Evolutionary conservation across 352 stramenopile genomes (phyloP), one percentile per base, ranked within the genome.

Genomic region (Globisporangium okanoganense): DNA sequence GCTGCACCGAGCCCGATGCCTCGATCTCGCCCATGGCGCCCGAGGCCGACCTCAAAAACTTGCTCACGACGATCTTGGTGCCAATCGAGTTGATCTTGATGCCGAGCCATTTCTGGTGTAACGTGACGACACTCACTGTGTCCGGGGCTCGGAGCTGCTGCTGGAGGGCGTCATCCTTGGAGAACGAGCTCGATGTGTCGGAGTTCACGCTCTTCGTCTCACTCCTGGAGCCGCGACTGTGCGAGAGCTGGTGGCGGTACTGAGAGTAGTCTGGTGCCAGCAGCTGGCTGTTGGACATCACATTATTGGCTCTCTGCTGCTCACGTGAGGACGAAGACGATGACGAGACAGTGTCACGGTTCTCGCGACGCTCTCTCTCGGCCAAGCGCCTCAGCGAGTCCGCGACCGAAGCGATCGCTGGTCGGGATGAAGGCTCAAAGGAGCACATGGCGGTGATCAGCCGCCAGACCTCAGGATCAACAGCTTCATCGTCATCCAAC

Each of bases 41-140:
- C 0, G 73, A 79, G 10, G 79, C 76, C 24, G 78, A 66, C 8
- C 76, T 79, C 50, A 89, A 41, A 31, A 91, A 91, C 48, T 87
- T 88, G 69, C 82, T 91, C 51, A 91, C 72, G 36, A 89, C 72
- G 45, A 91, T 75, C 27, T 78, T 76, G 40, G 80, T 80, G 20
- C 82, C 82, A 51, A 91, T 82, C 50, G 78, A 86, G 60, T 87
- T 89, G 60, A 91, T 89, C 69, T 89, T 89, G 38, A 91, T 70
- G 24, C 82, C 79, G 18, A 91, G 67, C 82, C 79, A 91, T 51
- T 88, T 84, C 55, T 87, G 80, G 18, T 79, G 70, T 31, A 91
- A 70, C 44, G 76, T 75, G 8, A 91, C 71, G 9, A 69, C 69
- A 41, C 68, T 69, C 44, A 74, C 45, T 24, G 41, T 48, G 36